Percentiles rank a stretch among this genome's conserved stretches.
Evolutionary conservation across 2,329 filamentous ascomycete genomes (phyloP).

Genomic region (Fusarium pseudograminearum): DNA sequence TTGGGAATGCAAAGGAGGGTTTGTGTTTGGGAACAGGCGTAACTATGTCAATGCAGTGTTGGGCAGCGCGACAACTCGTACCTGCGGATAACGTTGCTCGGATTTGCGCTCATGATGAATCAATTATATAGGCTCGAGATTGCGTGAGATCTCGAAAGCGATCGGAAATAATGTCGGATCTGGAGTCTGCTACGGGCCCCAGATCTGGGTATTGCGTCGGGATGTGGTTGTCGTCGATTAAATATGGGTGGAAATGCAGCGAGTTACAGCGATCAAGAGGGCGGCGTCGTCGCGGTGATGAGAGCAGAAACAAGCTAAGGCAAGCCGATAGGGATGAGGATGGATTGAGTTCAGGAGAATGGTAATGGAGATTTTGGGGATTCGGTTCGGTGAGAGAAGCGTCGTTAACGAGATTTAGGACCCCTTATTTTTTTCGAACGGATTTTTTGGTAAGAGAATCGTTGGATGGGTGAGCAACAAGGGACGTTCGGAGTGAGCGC

Average conservation of each 20-base stretch:
- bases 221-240: constrained; percentile 35
- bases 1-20: constrained; percentile 1
- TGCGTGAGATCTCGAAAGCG: constrained; percentile 24
- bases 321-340: constrained; percentile 5
- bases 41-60: neutral
- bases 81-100: constrained; percentile 74
- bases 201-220: constrained; percentile 35
- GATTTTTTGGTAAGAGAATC: constrained; percentile 34
- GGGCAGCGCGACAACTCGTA: constrained; percentile 55
- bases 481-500: constrained; percentile 40
- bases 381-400: constrained; percentile 23
- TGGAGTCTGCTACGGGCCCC: constrained; percentile 38
- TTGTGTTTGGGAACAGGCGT: neutral
- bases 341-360: constrained; percentile 14
- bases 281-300: constrained; percentile 35
- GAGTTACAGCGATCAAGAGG: constrained; percentile 28
- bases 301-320: constrained; percentile 21
- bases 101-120: constrained; percentile 59
- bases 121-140: constrained; percentile 27
- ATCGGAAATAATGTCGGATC: constrained; percentile 31
- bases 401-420: constrained; percentile 36
- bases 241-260: constrained; percentile 19
- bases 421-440: constrained; percentile 43
- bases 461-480: constrained; percentile 43
- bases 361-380: constrained; percentile 9